These are phyloP conservation scores for Starmerella bombi DNA, from an alignment of 805 yeast species.

Conservation along the genomic window DNA sequence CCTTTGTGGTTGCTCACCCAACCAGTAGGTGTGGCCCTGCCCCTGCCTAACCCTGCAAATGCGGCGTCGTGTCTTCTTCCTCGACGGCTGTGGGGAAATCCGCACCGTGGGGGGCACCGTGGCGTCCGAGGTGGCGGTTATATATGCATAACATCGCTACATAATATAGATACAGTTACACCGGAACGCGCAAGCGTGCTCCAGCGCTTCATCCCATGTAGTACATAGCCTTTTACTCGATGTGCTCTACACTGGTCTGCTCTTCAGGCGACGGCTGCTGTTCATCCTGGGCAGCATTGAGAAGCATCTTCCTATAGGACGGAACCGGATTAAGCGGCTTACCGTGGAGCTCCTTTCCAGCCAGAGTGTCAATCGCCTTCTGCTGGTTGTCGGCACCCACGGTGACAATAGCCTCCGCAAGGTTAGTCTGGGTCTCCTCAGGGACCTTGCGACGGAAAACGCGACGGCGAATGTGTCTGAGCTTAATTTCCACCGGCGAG, in stretches of 20 bases:
- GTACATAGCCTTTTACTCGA: too few species aligned
- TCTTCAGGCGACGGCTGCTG: slow-evolving; percentile 4
- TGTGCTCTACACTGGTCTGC: slow-evolving; percentile 9
- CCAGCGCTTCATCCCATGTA: too few species aligned
- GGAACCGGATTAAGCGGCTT: slow-evolving; percentile 1
- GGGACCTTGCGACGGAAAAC: slow-evolving; percentile 11
- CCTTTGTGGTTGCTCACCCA: too few species aligned
- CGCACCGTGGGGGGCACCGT: too few species aligned
- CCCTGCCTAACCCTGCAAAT: background rate
- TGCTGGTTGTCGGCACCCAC: slow-evolving; percentile 49
- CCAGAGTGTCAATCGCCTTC: slow-evolving; percentile 56
- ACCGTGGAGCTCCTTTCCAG: slow-evolving; percentile 51
- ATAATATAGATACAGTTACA: too few species aligned
- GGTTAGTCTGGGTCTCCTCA: slow-evolving; percentile 24
- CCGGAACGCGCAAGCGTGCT: too few species aligned
- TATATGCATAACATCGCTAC: too few species aligned
- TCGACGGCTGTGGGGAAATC: too few species aligned
- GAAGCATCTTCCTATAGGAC: background rate
- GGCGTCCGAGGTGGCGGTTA: too few species aligned
- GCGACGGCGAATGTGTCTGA: slow-evolving; percentile 3
- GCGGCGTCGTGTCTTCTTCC: too few species aligned
- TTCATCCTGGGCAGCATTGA: background rate
- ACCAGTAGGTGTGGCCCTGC: too few species aligned
- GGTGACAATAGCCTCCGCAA: slow-evolving; percentile 36
- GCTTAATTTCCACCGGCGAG: slow-evolving; percentile 6